phyloP scores from a whole-genome alignment of 2,329 filamentous ascomycete species.

The Calonectria crousiana region DNA sequence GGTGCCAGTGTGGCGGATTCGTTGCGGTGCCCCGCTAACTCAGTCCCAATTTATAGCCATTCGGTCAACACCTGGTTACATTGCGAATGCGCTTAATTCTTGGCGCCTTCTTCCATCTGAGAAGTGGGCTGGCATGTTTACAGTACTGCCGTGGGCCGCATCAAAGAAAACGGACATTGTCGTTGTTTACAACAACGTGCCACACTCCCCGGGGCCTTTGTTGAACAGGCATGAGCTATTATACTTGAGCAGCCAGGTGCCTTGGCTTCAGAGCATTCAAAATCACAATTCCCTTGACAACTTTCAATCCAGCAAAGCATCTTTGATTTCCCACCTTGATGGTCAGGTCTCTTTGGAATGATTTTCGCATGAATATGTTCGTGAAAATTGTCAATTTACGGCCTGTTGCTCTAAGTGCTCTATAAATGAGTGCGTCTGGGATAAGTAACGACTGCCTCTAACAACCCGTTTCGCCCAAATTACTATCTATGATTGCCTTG shows the following conservation, averaged over 20 bases:
- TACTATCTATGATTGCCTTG: not conserved
- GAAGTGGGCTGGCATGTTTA: not conserved
- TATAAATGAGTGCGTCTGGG: not conserved
- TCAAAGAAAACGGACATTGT: not conserved
- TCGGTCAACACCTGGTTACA: not conserved
- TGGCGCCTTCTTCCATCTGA: not conserved
- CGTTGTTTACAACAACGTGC: not conserved
- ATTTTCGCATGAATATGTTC: not conserved
- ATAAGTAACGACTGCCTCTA: not conserved
- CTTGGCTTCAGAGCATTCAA: no score
- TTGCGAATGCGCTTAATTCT: not conserved
- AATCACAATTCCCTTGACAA: not conserved
- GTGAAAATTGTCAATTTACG: not conserved
- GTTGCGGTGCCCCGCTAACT: not conserved
- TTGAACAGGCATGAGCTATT: no score
- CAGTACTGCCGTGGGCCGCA: not conserved
- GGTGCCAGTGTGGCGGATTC: conserved; percentile 1
- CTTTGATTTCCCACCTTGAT: not conserved
- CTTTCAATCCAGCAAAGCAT: not conserved
- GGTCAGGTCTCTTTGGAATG: not conserved
- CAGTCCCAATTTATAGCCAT: not conserved
- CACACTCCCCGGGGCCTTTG: not conserved
- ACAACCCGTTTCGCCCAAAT: not conserved
- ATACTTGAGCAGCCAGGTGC: no score
- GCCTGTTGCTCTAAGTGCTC: not conserved